Evolutionary conservation across 208 protist genomes (phyloP), one percentile per base, ranked within the genome.

Genomic region (Naegleria lovaniensis): DNA sequence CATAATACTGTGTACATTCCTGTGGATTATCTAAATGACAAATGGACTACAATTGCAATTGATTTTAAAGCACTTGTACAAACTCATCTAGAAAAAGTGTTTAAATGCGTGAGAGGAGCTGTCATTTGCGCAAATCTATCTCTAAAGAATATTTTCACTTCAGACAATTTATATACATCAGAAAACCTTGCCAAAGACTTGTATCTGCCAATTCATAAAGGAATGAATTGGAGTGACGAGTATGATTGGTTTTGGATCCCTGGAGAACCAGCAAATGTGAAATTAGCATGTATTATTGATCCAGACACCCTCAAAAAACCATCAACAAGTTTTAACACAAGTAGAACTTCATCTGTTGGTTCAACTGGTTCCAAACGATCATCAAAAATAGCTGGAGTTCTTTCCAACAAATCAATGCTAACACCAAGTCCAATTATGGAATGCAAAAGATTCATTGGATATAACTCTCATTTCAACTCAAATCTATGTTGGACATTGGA

Each of bases 231-330:
- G 83, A 38, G 9, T 22, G 41, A 41, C 3, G 7, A 51, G 1
- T 87, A 87, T 87, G 83, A 87, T 25, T 87, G 83, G 83, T n/a
- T 36, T 87, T 87, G 83, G 83, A 40, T 87, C 7, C 83, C 83
- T 36, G 16, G 16, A 33, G 83, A 40, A 51, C 83, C 83, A 51
- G 29, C 15, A 4, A 51, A 87, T 40, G 11, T 51, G 11, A 38
- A 87, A 40, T 52, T 87, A n/a, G 83, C 83, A 29, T 25, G 33
- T 52, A 87, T 87, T 51, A 87, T 87, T 87, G 83, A 22, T n/a
- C 83, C 83, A 51, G 38, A 87, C 13, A 87, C 41, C 3, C 40
- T 87, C 43, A 40, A 40, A 51, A 87, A 87, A n/a, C 83, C 83
- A 33, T 87, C 83, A 25, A 40, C 33, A 5, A 51, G 75, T 39